Evolutionary conservation across 352 stramenopile genomes (phyloP), one percentile per base, ranked within the genome.

Genomic region (Pythium coloratum): DNA sequence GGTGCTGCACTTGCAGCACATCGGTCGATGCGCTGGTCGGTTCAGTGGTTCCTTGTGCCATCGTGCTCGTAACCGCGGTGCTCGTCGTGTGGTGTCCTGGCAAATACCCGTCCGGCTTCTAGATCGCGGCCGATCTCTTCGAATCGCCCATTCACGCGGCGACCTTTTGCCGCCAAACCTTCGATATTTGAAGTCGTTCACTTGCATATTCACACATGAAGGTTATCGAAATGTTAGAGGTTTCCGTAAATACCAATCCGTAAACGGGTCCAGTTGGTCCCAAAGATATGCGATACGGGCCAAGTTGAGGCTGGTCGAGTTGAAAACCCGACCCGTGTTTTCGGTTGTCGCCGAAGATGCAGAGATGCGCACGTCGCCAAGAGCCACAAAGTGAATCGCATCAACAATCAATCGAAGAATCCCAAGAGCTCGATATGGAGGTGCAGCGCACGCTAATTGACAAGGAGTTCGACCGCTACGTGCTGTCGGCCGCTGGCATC

Each of bases 401-500:
- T 59, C 53, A 64, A 55, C 53, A 65, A 55, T 47, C 60, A 61
- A 51, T 28, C 58, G 66, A 34, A 49, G 18, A 55, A 69, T 32
- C 54, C n/a, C 26, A 59, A 59, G 59, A 64, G 42, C 32, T n/a
- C 13, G 20, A 47, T 6, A 92, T 95, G 87, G 62, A 91, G 58
- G 75, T 90, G 59, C 63, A 90, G 55, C 80, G 77, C 62, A 66
- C 76, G 55, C 73, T 90, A 50, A 66, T 92, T n/a, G 85, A 93
- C 72, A 82, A 86, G 58, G 72, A 90, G 61, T 95, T 95, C 58
- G 84, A 93, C 59, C 75, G 82, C 59, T 93, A 95, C 69, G 82
- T 85, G 58, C 71, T 95, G 46, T 76, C 76, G 32, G 58, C 65
- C 0, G 62, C 79, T 32, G 76, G 70, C 7, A 28, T 85, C 40